Conservation (phyloP, 2,329 filamentous ascomycete species). For the Monilinia fructicola region DNA sequence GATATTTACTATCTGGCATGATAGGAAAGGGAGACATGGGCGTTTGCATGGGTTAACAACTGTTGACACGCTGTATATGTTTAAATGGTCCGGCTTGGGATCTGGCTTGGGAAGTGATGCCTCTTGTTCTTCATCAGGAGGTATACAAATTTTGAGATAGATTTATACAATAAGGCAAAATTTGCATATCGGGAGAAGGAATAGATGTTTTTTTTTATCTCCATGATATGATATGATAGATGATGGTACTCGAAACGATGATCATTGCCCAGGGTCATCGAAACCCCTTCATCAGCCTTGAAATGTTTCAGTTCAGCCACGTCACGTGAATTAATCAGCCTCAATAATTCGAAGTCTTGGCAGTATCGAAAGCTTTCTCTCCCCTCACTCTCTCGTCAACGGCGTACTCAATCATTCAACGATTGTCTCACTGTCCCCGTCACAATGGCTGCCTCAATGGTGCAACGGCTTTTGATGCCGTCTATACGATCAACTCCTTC, state of each 20-base stretch:
- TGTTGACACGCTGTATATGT: constrained; percentile 14
- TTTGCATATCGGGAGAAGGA: constrained; percentile 6
- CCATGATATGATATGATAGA: neutral
- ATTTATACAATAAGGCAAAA: constrained; percentile 16
- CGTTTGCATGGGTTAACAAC: constrained; percentile 17
- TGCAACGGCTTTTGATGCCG: constrained; percentile 5
- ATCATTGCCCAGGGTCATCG: neutral
- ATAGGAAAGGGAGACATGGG: constrained; percentile 28
- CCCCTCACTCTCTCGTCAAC: neutral
- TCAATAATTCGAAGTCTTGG: neutral
- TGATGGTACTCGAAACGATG: neutral
- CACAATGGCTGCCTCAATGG: constrained; percentile 10
- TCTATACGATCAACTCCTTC: neutral
- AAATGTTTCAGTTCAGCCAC: neutral
- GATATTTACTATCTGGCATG: constrained; percentile 30
- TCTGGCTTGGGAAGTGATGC: constrained; percentile 21
- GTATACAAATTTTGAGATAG: constrained; percentile 12
- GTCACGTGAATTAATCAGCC: neutral
- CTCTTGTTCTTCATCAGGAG: constrained; percentile 16
- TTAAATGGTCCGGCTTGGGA: constrained; percentile 11
- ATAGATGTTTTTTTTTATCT: neutral
- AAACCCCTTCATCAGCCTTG: neutral
- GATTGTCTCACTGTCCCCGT: neutral
- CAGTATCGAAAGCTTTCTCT: constrained; percentile 17
- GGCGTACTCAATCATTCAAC: neutral